Percentiles rank a stretch among this genome's conserved stretches.
phyloP scores from a whole-genome alignment of 371 early-diverging fungal species.

The Mortierella sp. region DNA sequence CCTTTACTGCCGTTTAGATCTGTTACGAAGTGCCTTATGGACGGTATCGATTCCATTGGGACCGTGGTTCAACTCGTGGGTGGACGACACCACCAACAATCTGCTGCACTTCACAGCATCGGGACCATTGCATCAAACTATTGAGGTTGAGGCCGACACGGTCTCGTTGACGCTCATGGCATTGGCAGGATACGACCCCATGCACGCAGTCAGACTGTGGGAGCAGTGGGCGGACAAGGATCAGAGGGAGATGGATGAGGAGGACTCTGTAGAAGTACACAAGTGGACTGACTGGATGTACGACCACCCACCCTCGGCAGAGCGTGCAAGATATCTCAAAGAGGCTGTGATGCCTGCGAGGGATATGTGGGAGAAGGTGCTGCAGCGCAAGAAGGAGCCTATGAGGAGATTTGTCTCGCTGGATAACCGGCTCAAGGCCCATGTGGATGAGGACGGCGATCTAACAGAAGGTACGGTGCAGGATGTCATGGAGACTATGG shows the following conservation, averaged over 20 bases:
- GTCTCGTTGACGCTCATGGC: slow-evolving; percentile 71
- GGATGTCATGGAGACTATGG: slow-evolving; percentile 52
- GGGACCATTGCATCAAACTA: slow-evolving; percentile 50
- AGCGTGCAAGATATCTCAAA: slow-evolving; percentile 46
- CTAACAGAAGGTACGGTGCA: slow-evolving; percentile 44
- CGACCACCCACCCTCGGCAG: slow-evolving; percentile 57
- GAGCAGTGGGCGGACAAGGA: slow-evolving; percentile 62
- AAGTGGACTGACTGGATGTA: slow-evolving; percentile 60
- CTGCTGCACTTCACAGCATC: slow-evolving; percentile 46
- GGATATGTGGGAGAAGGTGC: slow-evolving; percentile 54
- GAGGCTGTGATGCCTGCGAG: slow-evolving; percentile 55
- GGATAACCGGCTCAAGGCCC: slow-evolving; percentile 26
- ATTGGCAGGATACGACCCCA: slow-evolving; percentile 70
- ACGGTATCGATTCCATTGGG: slow-evolving; percentile 54
- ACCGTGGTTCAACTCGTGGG: slow-evolving; percentile 59
- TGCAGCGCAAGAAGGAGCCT: slow-evolving; percentile 34
- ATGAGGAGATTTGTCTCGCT: slow-evolving; percentile 35
- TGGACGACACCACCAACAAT: slow-evolving; percentile 37
- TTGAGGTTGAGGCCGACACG: slow-evolving; percentile 65
- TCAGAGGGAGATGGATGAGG: slow-evolving; percentile 32
- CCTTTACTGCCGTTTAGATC: slow-evolving; percentile 16
- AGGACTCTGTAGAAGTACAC: slow-evolving; percentile 42
- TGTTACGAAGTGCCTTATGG: slow-evolving; percentile 50
- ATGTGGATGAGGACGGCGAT: slow-evolving; percentile 52
- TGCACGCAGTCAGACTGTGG: slow-evolving; percentile 65